Conservation (phyloP, 495 filamentous ascomycete genomes). For the Diplogelasinospora grovesii region DNA sequence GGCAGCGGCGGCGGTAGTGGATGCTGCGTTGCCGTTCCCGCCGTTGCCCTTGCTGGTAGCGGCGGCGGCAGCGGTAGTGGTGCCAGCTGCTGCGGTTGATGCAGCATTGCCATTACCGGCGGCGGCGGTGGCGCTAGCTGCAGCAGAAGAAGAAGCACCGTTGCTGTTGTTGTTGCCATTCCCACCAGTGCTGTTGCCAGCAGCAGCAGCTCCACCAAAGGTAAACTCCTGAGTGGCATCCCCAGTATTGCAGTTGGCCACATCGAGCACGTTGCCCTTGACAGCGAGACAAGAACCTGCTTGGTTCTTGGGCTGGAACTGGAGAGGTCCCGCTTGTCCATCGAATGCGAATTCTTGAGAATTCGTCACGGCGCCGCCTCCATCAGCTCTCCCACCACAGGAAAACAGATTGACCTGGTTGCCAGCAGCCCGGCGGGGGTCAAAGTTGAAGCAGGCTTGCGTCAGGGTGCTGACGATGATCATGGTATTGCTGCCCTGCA, state of each 20-base stretch:
- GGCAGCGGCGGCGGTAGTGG: too few relatives aligned
- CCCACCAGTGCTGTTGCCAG: too few relatives aligned
- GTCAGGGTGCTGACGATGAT: slow-evolving; percentile 50
- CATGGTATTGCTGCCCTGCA: slow-evolving; percentile 33
- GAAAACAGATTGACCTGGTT: slow-evolving; percentile 48
- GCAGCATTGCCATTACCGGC: slow-evolving; percentile 8
- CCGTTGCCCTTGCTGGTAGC: slow-evolving; percentile 11
- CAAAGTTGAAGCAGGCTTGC: slow-evolving; percentile 51
- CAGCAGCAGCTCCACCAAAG: slow-evolving; percentile 28
- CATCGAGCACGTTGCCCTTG: slow-evolving; percentile 38
- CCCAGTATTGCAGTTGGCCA: slow-evolving; percentile 34
- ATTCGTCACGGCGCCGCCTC: slow-evolving; percentile 41
- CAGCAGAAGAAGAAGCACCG: too few relatives aligned
- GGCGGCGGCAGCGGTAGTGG: not conserved
- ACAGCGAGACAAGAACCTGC: slow-evolving; percentile 40
- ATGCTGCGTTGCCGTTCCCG: slow-evolving; percentile 1
- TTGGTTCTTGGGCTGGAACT: slow-evolving; percentile 37
- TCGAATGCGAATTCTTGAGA: slow-evolving; percentile 45
- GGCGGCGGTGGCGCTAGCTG: too few relatives aligned
- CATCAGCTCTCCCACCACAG: slow-evolving; percentile 51
- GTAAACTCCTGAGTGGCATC: slow-evolving; percentile 42
- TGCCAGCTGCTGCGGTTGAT: slow-evolving; percentile 4
- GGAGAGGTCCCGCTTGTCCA: slow-evolving; percentile 32
- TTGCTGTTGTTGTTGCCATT: slow-evolving; percentile 4
- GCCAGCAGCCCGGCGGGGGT: slow-evolving; percentile 38